phyloP scores from a whole-genome alignment of 768 basidiomycete genomes.

The Podaxis sp. region DNA sequence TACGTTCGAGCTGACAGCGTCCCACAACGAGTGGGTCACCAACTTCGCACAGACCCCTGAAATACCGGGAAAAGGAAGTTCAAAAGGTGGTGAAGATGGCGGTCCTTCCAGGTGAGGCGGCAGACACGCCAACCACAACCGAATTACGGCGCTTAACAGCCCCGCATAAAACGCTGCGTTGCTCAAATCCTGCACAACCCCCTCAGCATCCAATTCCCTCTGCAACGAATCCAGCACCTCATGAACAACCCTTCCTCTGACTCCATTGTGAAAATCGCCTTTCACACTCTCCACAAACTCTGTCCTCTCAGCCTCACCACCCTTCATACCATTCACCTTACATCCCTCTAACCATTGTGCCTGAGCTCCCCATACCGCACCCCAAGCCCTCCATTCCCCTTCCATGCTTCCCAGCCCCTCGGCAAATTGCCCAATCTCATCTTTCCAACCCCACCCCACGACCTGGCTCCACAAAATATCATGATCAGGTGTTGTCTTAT shows the following conservation, averaged over 20 bases:
- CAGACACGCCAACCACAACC: slow-evolving; percentile 65
- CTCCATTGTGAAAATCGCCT: slow-evolving; percentile 40
- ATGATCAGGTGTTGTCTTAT: slow-evolving; percentile 81
- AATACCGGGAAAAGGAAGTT: slow-evolving; percentile 56
- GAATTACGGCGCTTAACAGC: slow-evolving; percentile 48
- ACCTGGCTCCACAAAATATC: slow-evolving; percentile 91
- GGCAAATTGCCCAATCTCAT: slow-evolving; percentile 47
- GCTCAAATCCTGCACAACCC: slow-evolving; percentile 22
- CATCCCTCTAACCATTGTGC: slow-evolving; percentile 79
- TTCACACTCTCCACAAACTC: slow-evolving; percentile 36
- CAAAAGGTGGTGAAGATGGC: slow-evolving; percentile 55
- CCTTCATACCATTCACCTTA: slow-evolving; percentile 64
- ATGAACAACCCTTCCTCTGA: slow-evolving; percentile 36
- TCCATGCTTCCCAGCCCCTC: slow-evolving; percentile 30
- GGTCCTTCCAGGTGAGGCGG: slow-evolving; percentile 40
- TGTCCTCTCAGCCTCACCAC: slow-evolving; percentile 63
- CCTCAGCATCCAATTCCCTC: slow-evolving; percentile 23
- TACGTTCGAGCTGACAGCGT: slow-evolving; percentile 24
- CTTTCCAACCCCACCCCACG: slow-evolving; percentile 73
- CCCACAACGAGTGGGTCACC: slow-evolving; percentile 55
- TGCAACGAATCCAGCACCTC: slow-evolving; percentile 35
- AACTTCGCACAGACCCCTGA: slow-evolving; percentile 52
- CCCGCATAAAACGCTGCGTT: slow-evolving; percentile 34
- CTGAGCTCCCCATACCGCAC: slow-evolving; percentile 54
- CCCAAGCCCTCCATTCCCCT: slow-evolving; percentile 38